phyloP scores from a whole-genome alignment of 2,329 filamentous ascomycete genomes.

The Fusarium palustre region DNA sequence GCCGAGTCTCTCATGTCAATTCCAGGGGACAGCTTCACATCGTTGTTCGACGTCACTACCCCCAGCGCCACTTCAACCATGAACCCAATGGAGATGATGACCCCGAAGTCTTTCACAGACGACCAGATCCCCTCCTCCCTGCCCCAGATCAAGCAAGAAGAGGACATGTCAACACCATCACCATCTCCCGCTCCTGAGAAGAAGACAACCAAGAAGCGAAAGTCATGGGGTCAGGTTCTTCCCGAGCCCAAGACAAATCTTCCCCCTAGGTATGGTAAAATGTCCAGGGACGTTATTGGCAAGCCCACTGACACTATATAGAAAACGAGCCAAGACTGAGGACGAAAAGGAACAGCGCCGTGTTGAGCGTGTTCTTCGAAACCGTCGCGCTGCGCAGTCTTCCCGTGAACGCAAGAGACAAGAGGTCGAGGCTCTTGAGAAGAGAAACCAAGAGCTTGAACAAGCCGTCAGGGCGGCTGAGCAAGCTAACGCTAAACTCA shows the following conservation, averaged over 20 bases:
- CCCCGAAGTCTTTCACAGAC: conserved; percentile 57
- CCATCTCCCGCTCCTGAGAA: conserved; percentile 60
- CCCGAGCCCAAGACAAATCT: conserved; percentile 97
- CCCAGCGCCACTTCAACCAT: conserved; percentile 52
- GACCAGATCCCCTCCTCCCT: conserved; percentile 38
- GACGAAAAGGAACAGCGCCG: conserved; percentile 99
- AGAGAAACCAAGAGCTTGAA: conserved; percentile 78
- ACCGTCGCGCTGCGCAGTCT: conserved; percentile 95
- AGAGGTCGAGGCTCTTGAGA: conserved; percentile 87
- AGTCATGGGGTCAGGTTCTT: conserved; percentile 98
- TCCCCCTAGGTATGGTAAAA: conserved; percentile 77
- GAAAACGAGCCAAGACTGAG: conserved; percentile 97
- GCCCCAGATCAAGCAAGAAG: conserved; percentile 31
- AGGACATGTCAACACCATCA: conserved; percentile 43
- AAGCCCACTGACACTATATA: conserved; percentile 54
- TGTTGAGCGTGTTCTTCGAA: conserved; percentile 95
- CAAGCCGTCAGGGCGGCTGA: conserved; percentile 70
- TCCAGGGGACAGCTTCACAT: conserved; percentile 61
- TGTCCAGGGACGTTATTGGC: neutral
- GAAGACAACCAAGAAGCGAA: conserved; percentile 90
- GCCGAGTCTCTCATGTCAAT: conserved; percentile 66
- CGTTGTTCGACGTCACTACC: conserved; percentile 58
- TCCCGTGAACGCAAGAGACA: conserved; percentile 91
- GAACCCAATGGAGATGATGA: conserved; percentile 63
- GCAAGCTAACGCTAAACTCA: conserved; percentile 61